Percentiles rank a stretch among this genome's conserved stretches.
Conservation (phyloP, 2,329 filamentous ascomycete species). For the Cladosporium sp. region DNA sequence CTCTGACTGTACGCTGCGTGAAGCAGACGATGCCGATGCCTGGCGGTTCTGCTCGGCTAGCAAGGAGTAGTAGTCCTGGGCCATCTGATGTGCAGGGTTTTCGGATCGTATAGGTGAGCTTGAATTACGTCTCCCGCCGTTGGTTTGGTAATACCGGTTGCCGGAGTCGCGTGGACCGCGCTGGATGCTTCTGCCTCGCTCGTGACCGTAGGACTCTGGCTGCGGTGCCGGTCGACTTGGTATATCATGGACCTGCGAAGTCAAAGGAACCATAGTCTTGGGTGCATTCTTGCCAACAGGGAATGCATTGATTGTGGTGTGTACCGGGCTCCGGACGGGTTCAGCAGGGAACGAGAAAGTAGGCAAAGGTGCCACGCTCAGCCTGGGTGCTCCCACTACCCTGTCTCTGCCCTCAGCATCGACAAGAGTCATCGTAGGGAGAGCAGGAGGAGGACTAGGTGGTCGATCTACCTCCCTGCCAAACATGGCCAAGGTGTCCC, state of each 20-base stretch:
- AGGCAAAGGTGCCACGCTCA: constrained; percentile 15
- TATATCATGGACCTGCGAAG: neutral
- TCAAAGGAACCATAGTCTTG: constrained; percentile 18
- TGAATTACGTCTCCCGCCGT: neutral
- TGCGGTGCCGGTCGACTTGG: no score
- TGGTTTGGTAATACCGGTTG: neutral
- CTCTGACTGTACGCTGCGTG: constrained; percentile 23
- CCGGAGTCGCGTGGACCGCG: constrained; percentile 2
- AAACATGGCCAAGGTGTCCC: constrained; percentile 19
- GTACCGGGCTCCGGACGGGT: neutral
- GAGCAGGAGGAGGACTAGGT: neutral
- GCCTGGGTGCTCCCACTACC: constrained; percentile 7
- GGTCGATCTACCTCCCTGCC: neutral
- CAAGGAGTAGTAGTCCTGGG: constrained; percentile 31
- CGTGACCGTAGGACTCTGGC: neutral
- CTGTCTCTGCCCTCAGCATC: constrained; percentile 16
- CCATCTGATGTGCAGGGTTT: constrained; percentile 21
- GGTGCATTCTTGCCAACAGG: constrained; percentile 20
- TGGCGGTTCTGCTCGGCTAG: constrained; percentile 26
- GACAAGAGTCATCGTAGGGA: constrained; percentile 16
- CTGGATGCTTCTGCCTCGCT: constrained; percentile 14
- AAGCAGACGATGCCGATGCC: constrained; percentile 19
- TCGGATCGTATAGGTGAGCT: neutral
- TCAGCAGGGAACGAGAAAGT: constrained; percentile 3
- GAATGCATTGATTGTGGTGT: constrained; percentile 9